Evolutionary conservation across 768 basidiomycete species (phyloP).

Genomic region (Nidularia sp.): DNA sequence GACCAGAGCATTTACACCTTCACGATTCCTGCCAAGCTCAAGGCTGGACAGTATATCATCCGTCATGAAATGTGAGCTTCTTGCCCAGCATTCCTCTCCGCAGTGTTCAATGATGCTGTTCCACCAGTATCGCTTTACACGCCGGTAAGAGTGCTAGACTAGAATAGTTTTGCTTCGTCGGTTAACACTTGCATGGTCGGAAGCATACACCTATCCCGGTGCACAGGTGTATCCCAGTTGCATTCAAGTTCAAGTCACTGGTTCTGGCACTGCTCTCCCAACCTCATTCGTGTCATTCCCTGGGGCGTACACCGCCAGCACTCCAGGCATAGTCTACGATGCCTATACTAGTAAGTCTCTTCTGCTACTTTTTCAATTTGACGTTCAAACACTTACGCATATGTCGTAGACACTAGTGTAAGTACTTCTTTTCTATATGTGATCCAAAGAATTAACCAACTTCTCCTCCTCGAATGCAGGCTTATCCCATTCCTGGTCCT

Average conservation of each 20-base stretch:
- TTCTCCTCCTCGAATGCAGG: background rate
- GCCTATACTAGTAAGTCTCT: slow-evolving; percentile 25
- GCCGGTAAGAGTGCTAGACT: slow-evolving; percentile 14
- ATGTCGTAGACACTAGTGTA: slow-evolving; percentile 20
- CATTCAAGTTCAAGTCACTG: slow-evolving; percentile 42
- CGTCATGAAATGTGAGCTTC: slow-evolving; percentile 37
- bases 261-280: slow-evolving; percentile 37
- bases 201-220: slow-evolving; percentile 36
- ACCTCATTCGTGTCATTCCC: slow-evolving; percentile 47
- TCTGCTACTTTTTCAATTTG: slow-evolving; percentile 2
- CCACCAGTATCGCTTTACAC: slow-evolving; percentile 33
- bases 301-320: slow-evolving; percentile 34
- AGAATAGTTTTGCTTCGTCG: background rate
- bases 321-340: slow-evolving; percentile 32
- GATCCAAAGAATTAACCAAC: background rate
- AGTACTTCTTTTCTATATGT: background rate
- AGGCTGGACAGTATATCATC: slow-evolving; percentile 45
- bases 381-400: background rate
- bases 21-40: slow-evolving; percentile 40
- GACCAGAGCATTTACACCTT: slow-evolving; percentile 40
- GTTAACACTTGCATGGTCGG: background rate
- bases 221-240: slow-evolving; percentile 42
- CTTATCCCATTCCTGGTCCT: slow-evolving; percentile 40
- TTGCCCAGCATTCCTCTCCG: background rate
- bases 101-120: background rate